These are phyloP conservation scores for Colletotrichum sp. DNA, from an alignment of 2,329 filamentous ascomycete genomes.

Conservation along the genomic window DNA sequence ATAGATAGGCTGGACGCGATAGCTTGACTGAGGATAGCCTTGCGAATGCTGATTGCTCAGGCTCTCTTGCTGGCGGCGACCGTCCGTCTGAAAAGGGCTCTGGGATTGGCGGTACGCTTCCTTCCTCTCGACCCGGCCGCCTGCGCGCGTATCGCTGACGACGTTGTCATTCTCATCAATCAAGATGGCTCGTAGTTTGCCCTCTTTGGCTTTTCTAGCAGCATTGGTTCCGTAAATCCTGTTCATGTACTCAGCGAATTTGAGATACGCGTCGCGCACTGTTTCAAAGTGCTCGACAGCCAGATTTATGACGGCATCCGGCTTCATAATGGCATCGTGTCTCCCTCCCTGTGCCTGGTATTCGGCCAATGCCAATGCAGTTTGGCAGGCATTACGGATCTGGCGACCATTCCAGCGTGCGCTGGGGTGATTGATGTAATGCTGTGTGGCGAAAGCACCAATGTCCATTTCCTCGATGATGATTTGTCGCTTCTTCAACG, in stretches of 20 bases:
- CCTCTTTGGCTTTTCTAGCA: background rate
- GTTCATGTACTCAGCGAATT: background rate
- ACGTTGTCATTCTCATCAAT: background rate
- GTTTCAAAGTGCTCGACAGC: background rate
- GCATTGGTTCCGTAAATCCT: background rate
- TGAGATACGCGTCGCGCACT: background rate
- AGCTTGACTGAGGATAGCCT: background rate
- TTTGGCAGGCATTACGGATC: constrained; percentile 49
- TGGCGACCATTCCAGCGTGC: constrained; percentile 44
- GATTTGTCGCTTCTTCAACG: constrained; percentile 29
- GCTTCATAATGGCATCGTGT: background rate
- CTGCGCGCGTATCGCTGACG: background rate
- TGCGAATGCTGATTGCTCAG: background rate
- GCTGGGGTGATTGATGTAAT: background rate
- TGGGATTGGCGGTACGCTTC: background rate
- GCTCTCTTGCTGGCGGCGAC: accelerated
- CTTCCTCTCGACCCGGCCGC: background rate
- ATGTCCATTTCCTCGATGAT: constrained; percentile 36
- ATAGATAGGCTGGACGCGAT: accelerated
- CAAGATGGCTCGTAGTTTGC: background rate
- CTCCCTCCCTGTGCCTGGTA: background rate
- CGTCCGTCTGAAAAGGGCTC: accelerated
- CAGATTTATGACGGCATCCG: background rate
- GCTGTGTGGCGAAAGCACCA: constrained; percentile 29
- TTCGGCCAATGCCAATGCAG: constrained; percentile 43